phyloP scores from a whole-genome alignment of 2,329 filamentous ascomycete genomes.

The Didymella arachidicola region DNA sequence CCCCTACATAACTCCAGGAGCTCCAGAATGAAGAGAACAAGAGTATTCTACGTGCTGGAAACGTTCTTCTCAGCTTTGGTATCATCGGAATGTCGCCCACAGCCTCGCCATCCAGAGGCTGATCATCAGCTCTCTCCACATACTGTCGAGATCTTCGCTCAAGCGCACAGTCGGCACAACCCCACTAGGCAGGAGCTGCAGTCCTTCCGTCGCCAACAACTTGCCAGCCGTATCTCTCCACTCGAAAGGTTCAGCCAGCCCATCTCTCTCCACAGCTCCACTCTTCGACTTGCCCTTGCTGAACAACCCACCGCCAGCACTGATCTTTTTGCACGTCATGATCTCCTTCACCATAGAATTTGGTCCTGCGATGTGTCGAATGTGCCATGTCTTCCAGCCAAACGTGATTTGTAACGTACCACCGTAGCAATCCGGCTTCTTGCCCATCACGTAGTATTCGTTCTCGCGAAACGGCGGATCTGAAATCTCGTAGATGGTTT shows the following conservation, averaged over 20 bases:
- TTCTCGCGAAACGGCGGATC: conserved; percentile 30
- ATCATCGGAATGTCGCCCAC: conserved; percentile 20
- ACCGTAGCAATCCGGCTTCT: conserved; percentile 22
- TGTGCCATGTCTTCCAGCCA: conserved; percentile 24
- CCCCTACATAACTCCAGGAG: conserved; percentile 1
- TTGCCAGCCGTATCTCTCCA: conserved; percentile 28
- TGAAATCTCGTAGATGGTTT: conserved; percentile 29
- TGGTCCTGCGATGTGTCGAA: conserved; percentile 20
- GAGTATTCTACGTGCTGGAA: neutral
- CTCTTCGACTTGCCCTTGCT: conserved; percentile 15
- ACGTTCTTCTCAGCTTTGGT: neutral
- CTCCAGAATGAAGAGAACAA: neutral
- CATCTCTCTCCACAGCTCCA: conserved; percentile 15
- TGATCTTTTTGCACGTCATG: conserved; percentile 26
- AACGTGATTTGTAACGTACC: conserved; percentile 26
- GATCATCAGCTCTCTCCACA: conserved; percentile 32
- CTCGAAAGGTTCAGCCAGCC: conserved; percentile 19
- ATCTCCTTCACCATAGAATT: conserved; percentile 24
- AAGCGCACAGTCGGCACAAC: conserved; percentile 29
- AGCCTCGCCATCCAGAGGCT: conserved; percentile 26
- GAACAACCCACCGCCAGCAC: conserved; percentile 15
- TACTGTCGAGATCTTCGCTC: conserved; percentile 24
- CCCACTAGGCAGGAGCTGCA: conserved; percentile 17
- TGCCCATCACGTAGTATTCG: conserved; percentile 28
- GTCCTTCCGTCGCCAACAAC: conserved; percentile 26